Base-by-base conservation (phyloP, 305 asterid genomes). In the Fraxinus sp. region DNA sequence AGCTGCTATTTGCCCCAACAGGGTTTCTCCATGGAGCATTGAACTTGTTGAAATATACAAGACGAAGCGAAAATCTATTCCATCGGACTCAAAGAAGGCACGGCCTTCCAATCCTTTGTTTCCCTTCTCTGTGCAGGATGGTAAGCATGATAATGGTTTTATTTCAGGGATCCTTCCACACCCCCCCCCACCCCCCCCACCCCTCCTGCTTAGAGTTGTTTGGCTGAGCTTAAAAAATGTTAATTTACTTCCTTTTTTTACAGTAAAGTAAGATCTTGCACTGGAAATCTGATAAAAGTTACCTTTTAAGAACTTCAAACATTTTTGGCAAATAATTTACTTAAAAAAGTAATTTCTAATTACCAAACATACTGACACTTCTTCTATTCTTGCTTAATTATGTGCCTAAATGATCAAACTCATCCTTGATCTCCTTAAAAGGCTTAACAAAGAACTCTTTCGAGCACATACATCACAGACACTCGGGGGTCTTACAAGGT, bases 21-120 rank as follows among this genome's bases (percentile, higher is more conserved):
- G 74, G 74, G 74, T 66, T 66, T 66, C 36, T 66, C 74, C 74
- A 5, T 80, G 83, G 83, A 39, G 68, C 32, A 68, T 80, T 41
- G 78, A 68, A 10, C 55, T 75, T 22, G 55, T 68, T 26, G 77
- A 75, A 62, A 37, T 66, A 66, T 7, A 30, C 52, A 79, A 33
- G 41, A 79, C 18, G 59, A 79, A 64, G 13, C 36, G 77, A 1
- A 64, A 68, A 39, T 62, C 37, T 20, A 18, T 59, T 16, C 24
- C 30, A 33, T 24, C 77, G 24, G n/a, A 79, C 16, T 13, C 36
- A 6, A 37, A 39, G 20, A 79, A 66, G 59, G 14, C 75, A 64
- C 82, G 1, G 4, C 82, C 37, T 62, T 41, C 39, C 43, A 30
- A 62, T 22, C 49, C 64, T 9, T 33, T 24, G 49, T 16, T 66